Evolutionary conservation across 495 filamentous ascomycete genomes (phyloP).

Genomic region (Aspergillus panamensis): DNA sequence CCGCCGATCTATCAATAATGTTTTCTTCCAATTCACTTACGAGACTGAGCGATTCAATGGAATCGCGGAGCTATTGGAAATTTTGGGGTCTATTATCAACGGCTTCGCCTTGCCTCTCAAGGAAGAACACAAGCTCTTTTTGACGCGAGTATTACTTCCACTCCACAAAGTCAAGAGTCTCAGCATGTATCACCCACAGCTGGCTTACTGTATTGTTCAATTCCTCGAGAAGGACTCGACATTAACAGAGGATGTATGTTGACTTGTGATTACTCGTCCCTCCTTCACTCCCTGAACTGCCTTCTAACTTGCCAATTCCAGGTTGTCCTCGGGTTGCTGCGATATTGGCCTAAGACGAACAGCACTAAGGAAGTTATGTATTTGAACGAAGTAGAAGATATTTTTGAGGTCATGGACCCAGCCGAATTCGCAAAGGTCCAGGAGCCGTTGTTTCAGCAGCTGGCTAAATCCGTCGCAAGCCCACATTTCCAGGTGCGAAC

Average conservation of each 20-base stretch:
- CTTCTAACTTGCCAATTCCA: slow-evolving; percentile 28
- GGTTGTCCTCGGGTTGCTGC: slow-evolving; percentile 91
- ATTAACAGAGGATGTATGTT: slow-evolving; percentile 85
- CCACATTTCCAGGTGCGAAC: slow-evolving; percentile 86
- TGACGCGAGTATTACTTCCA: slow-evolving; percentile 88
- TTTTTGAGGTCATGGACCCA: slow-evolving; percentile 99
- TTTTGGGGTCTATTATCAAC: slow-evolving; percentile 98
- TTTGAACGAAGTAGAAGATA: slow-evolving; percentile 98
- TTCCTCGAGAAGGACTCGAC: slow-evolving; percentile 98
- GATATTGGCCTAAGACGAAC: slow-evolving; percentile 99
- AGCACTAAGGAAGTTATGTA: slow-evolving; percentile 99
- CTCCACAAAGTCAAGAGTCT: slow-evolving; percentile 98
- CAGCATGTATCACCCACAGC: slow-evolving; percentile 99
- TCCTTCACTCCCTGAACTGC: background rate
- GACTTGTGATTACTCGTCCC: background rate
- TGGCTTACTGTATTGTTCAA: slow-evolving; percentile 99
- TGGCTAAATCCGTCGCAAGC: slow-evolving; percentile 96
- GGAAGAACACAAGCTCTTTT: slow-evolving; percentile 98
- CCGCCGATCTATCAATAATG: slow-evolving; percentile 97
- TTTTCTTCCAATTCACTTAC: slow-evolving; percentile 99
- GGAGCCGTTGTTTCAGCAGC: slow-evolving; percentile 92
- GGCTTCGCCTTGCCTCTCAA: slow-evolving; percentile 96
- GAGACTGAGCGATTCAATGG: slow-evolving; percentile 99
- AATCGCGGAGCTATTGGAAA: slow-evolving; percentile 94
- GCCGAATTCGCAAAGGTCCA: slow-evolving; percentile 98